A percentile compares a stretch with the other conserved stretches of the same genome.
Conservation (phyloP, 1,139 yeast species). For the Yamadazyma oceani region DNA sequence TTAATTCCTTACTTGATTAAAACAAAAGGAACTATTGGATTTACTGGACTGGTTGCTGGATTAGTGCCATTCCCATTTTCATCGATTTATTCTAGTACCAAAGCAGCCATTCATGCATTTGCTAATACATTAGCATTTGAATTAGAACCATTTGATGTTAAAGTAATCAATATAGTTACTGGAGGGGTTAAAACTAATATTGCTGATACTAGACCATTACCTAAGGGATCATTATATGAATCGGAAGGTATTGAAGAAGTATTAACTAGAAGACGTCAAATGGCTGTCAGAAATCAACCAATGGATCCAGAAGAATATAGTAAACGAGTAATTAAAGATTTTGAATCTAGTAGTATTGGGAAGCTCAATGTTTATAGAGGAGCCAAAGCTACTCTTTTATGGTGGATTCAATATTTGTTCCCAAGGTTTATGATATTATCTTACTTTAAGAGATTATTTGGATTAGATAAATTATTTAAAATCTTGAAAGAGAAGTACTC, state of each 20-base stretch:
- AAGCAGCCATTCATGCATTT: constrained; percentile 77
- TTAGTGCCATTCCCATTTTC: constrained; percentile 70
- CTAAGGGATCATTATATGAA: constrained; percentile 54
- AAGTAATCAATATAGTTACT: constrained; percentile 48
- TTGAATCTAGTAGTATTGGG: constrained; percentile 39
- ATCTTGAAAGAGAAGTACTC: constrained; percentile 14
- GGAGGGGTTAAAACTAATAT: constrained; percentile 71
- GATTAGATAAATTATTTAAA: constrained; percentile 32
- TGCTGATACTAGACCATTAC: constrained; percentile 49
- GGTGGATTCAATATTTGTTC: constrained; percentile 26
- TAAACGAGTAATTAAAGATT: constrained; percentile 49
- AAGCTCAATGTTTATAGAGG: constrained; percentile 56
- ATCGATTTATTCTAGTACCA: constrained; percentile 64
- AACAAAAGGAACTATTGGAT: constrained; percentile 69
- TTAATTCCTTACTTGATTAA: constrained; percentile 57
- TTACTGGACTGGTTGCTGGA: constrained; percentile 76
- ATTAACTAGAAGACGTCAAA: constrained; percentile 51
- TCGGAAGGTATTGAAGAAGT: constrained; percentile 50
- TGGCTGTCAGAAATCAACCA: constrained; percentile 64
- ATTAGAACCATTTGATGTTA: constrained; percentile 70
- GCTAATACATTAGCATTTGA: constrained; percentile 64
- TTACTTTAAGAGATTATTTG: constrained; percentile 48
- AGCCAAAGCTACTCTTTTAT: constrained; percentile 40
- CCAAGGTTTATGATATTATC: constrained; percentile 54
- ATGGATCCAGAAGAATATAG: constrained; percentile 61